Conservation (phyloP, 495 filamentous ascomycete species). For the Physcia stellaris region DNA sequence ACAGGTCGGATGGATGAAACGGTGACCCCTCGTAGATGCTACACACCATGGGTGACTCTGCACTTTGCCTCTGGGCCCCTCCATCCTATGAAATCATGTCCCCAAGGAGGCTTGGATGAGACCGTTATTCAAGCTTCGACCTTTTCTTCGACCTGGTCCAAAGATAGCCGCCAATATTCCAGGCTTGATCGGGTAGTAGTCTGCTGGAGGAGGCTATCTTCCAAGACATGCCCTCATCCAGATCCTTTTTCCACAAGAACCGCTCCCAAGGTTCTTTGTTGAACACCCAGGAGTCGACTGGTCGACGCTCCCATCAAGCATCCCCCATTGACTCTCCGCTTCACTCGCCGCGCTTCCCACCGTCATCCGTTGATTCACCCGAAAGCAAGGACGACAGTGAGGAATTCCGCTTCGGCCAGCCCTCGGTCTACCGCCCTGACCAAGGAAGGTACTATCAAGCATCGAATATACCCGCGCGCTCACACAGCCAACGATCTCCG, state of each 20-base stretch:
- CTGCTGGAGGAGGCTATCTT: too few relatives aligned
- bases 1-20: too few relatives aligned
- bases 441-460: constrained; percentile 8
- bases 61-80: too few relatives aligned
- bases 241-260: constrained; percentile 7
- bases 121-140: too few relatives aligned
- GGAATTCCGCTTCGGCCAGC: constrained; percentile 5
- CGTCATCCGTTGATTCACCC: constrained; percentile 3
- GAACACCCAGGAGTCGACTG: background rate
- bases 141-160: too few relatives aligned
- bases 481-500: constrained; percentile 13
- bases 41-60: too few relatives aligned
- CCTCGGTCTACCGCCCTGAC: constrained; percentile 6
- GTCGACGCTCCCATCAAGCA: background rate
- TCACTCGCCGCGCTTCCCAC: constrained; percentile 11
- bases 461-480: constrained; percentile 9
- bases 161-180: too few relatives aligned
- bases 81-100: too few relatives aligned
- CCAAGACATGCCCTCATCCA: constrained; percentile 7
- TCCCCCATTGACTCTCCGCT: constrained; percentile 11
- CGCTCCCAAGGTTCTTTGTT: constrained; percentile 3
- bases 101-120: too few relatives aligned
- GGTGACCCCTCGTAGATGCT: too few relatives aligned
- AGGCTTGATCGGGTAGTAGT: too few relatives aligned
- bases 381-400: constrained; percentile 7